Evolutionary conservation across 2,329 filamentous ascomycete species (phyloP), one percentile per base, ranked within the genome.

Genomic region (Penicillium occitanis): DNA sequence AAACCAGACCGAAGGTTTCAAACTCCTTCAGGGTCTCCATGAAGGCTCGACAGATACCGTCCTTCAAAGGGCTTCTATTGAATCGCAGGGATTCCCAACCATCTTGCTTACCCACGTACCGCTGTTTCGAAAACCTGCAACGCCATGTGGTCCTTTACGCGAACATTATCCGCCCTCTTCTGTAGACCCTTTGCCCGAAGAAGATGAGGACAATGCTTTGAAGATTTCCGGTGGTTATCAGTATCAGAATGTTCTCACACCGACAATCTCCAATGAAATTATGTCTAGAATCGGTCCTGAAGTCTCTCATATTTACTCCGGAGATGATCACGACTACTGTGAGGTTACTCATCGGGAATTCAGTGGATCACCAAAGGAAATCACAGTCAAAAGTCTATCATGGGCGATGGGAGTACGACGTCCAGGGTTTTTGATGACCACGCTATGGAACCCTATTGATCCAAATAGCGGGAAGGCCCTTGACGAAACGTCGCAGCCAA

Each of bases 301-400:
- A 68, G 87, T 98, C 13, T 84, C 87, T 2, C 90, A 95, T 70
- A 90, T 93, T 51, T 99, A 98, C 75, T 97, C 93, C 0, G 95
- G 95, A 11, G 95, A 99, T 72, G 95, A 99, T 74, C 95, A 99
- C 80, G 95, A 99, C 80, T 97, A 98, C 80, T 99, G 95, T 79
- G 93, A 97, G 73, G 81, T 98, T 6, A 84, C 89, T 0, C 95
- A 99, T 77, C 87, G 88, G 2, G 84, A 87, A 19, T 87, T 89
- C 67, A 88, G 88, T 69, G 85, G 84, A 40, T 80, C 82, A 0
- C 85, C 83, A 5, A 86, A 84, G 30, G 95, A 99, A 76, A 96
- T 97, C 69, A 99, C 95, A 0, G 93, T 98, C 72, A 99, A 99
- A 81, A 93, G 90, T 73, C 88, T 96, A 70, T 96, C 90, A 73